phyloP scores from a whole-genome alignment of 192 early-diverging fungal genomes.

The Umbelopsis vinacea region DNA sequence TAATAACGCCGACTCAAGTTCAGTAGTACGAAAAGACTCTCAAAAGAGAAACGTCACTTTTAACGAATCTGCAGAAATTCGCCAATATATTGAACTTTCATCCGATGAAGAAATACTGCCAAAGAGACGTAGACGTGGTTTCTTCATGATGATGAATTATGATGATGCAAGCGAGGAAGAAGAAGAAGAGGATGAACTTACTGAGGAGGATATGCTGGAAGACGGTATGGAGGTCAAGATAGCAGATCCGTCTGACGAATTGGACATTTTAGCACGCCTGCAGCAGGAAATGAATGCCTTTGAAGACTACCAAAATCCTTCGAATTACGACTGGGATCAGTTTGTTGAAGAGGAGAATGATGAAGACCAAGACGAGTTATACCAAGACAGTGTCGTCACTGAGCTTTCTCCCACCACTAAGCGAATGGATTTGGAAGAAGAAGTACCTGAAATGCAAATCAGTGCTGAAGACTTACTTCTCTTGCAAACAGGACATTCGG shows the following conservation, averaged over 20 bases:
- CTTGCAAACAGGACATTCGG: neutral
- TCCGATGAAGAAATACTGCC: slow-evolving; percentile 2
- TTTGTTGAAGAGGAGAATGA: neutral
- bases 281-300: neutral
- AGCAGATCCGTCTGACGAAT: neutral
- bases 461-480: neutral
- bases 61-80: slow-evolving; percentile 10
- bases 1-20: neutral
- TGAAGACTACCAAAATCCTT: neutral
- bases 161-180: slow-evolving; percentile 5
- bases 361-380: neutral
- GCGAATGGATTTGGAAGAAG: slow-evolving; percentile 14
- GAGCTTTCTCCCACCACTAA: neutral
- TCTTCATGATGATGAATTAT: slow-evolving; percentile 3
- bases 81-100: slow-evolving; percentile 8
- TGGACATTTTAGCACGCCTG: neutral
- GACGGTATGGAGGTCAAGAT: neutral
- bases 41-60: neutral
- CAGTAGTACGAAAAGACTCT: neutral
- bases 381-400: neutral
- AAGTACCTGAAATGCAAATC: neutral
- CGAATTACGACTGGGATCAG: neutral
- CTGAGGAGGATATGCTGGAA: neutral
- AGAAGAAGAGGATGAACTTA: neutral
- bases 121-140: neutral